Evolutionary conservation across 768 basidiomycete species (phyloP).

Genomic region (Lactarius sanguifluus): DNA sequence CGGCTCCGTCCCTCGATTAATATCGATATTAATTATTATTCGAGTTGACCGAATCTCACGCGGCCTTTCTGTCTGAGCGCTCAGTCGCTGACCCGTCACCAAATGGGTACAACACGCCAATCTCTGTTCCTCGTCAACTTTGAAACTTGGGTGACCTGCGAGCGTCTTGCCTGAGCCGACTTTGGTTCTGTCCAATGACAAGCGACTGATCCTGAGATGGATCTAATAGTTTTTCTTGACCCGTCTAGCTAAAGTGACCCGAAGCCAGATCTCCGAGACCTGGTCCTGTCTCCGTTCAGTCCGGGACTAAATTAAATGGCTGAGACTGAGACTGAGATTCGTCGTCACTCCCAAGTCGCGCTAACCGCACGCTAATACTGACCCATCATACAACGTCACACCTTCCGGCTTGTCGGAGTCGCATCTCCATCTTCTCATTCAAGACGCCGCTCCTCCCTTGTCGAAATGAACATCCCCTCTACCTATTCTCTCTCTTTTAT

Average conservation of each 20-base stretch:
- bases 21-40: neutral
- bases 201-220: neutral
- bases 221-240: neutral
- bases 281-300: conserved; percentile 20
- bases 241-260: conserved; percentile 12
- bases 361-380: conserved; percentile 4
- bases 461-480: conserved; percentile 25
- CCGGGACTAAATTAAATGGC: conserved; percentile 20
- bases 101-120: conserved; percentile 6
- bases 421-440: conserved; percentile 22
- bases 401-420: conserved; percentile 28
- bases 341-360: conserved; percentile 25
- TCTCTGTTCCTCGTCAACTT: conserved; percentile 4
- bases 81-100: neutral
- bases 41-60: neutral
- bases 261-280: conserved; percentile 23
- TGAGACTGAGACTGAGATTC: conserved; percentile 15
- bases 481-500: conserved; percentile 21
- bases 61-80: neutral
- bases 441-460: conserved; percentile 23
- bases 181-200: neutral
- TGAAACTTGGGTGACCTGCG: neutral
- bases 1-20: neutral
- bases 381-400: conserved; percentile 24
- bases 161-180: neutral